phyloP scores from a whole-genome alignment of 345 rosid genomes.

The Nasturtium officinale region DNA sequence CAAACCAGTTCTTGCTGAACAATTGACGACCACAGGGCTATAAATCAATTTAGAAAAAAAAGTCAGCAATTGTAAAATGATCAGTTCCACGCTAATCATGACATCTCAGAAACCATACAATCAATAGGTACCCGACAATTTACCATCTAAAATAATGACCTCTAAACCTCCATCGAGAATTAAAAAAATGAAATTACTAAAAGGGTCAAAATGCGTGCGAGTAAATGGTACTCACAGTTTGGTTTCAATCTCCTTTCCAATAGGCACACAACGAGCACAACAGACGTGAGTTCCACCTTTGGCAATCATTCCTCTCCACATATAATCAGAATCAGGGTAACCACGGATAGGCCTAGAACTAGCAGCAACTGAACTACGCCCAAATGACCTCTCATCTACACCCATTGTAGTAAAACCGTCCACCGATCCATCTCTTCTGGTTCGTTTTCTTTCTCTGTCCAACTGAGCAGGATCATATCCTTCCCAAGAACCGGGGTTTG shows the following conservation, averaged over 20 bases:
- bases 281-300: constrained; percentile 71
- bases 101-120: constrained; percentile 6
- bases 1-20: constrained; percentile 97
- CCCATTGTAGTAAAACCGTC: constrained; percentile 48
- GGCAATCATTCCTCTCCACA: constrained; percentile 66
- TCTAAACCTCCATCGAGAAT: constrained; percentile 7
- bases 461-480: constrained; percentile 62
- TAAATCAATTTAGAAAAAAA: constrained; percentile 11
- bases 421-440: constrained; percentile 63
- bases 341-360: constrained; percentile 41
- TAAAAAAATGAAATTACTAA: constrained; percentile 6
- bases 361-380: constrained; percentile 44
- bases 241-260: constrained; percentile 53
- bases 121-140: background rate
- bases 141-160: background rate
- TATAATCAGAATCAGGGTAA: constrained; percentile 59
- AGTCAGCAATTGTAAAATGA: constrained; percentile 27
- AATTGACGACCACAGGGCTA: constrained; percentile 90
- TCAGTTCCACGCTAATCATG: constrained; percentile 1
- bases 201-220: background rate
- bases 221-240: constrained; percentile 54
- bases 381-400: constrained; percentile 53
- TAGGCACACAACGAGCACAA: constrained; percentile 60
- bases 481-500: constrained; percentile 73
- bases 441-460: constrained; percentile 73